Evolutionary conservation across 1,284 basidiomycete genomes (phyloP), one percentile per base, ranked within the genome.

Genomic region (Neolentinus lepideus): DNA sequence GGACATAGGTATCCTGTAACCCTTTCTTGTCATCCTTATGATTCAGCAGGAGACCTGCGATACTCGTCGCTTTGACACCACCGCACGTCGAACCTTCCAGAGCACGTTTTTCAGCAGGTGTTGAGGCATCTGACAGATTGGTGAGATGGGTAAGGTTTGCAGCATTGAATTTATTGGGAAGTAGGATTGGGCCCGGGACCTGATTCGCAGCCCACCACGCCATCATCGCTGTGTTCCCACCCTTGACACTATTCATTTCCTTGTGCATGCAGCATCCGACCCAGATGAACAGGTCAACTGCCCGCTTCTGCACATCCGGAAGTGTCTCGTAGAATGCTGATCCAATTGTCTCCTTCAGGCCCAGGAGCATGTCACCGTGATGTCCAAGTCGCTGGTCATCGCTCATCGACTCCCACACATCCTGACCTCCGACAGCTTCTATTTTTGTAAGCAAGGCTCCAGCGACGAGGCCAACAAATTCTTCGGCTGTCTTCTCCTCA

Each of bases 201-300:
- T 58, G 43, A 9, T 52, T 16, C 46, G 59, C 22, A 1, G 25
- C 47, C 67, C 68, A 73, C 19, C 53, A 62, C 2, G 29, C 56
- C 24, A 52, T 19, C 66, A 72, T 67, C 3, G 43, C 53, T 3
- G 43, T 53, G 46, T 64, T 63, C 0, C 74, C 70, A 1, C 66
- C 71, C 52, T 69, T 69, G 25, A 73, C 61, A 14, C 59, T 55
- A 57, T 76, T 76, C 11, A 68, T 60, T 11, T 74, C 72, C 56
- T 76, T 76, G 59, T 76, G 74, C 68, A 72, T 72, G 36, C 66
- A 66, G 57, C 74, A 76, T 0, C 73, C 70, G 6, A 61, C 60
- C 61, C 67, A 67, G 22, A 73, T 55, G 56, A 72, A 71, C 1
- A 67, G 56, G 21, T 56, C 48, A 1, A 66, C 16, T 2, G 31